A percentile compares a stretch with the other conserved stretches of the same genome.
These are phyloP conservation scores for Pyrenula massariospora DNA, from an alignment of 495 filamentous ascomycete genomes.

Conservation along the genomic window DNA sequence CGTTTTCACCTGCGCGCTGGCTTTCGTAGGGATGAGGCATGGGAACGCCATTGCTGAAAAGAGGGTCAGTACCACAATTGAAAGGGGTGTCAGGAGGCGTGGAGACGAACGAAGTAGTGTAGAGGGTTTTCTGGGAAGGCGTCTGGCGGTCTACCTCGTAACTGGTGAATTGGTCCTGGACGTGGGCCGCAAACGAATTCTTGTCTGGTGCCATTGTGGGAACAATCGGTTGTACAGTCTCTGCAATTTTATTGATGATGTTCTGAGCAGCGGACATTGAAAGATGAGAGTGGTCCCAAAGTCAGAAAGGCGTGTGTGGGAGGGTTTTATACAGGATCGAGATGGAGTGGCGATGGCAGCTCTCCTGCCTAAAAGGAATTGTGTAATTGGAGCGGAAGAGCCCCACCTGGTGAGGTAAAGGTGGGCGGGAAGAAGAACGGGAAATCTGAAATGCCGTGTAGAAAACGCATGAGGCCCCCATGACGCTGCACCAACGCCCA, in stretches of 20 bases:
- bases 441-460: too few species aligned
- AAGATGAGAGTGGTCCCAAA: not conserved
- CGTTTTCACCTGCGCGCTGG: slow-evolving; percentile 41
- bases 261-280: not conserved
- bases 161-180: slow-evolving; percentile 20
- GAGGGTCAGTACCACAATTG: not conserved
- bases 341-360: not conserved
- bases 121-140: slow-evolving; percentile 29
- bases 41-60: slow-evolving; percentile 37
- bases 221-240: not conserved
- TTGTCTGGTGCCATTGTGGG: not conserved
- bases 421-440: not conserved
- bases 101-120: slow-evolving; percentile 18
- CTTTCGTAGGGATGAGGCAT: slow-evolving; percentile 37
- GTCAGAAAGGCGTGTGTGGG: not conserved
- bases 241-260: not conserved
- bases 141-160: slow-evolving; percentile 36
- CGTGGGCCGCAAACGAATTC: slow-evolving; percentile 3
- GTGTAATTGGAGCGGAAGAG: not conserved
- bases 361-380: not conserved
- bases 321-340: not conserved
- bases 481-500: too few species aligned
- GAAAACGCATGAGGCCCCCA: too few species aligned
- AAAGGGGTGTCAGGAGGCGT: not conserved
- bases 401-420: not conserved